Evolutionary conservation across 192 early-diverging fungal species (phyloP).

Genomic region (Coemansia sp.): DNA sequence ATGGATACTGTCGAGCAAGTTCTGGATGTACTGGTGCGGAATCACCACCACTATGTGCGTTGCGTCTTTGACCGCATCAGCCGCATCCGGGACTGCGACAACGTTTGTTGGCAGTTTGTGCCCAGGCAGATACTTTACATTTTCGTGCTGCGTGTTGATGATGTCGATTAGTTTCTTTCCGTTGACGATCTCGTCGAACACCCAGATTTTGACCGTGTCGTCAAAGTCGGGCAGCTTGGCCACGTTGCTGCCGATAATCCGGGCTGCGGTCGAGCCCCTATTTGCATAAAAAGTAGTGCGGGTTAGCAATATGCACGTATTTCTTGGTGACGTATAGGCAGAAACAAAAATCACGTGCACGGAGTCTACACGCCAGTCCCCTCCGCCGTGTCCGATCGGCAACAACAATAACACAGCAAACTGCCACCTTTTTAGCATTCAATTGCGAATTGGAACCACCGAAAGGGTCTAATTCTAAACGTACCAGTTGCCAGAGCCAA

Average conservation of each 20-base stretch:
- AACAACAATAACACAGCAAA: background rate
- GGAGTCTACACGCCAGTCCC: background rate
- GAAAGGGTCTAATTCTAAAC: conserved; percentile 4
- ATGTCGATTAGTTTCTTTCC: conserved; percentile 87
- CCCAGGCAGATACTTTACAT: conserved; percentile 85
- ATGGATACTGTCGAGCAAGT: conserved; percentile 61
- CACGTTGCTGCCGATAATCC: conserved; percentile 89
- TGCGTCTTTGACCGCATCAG: conserved; percentile 75
- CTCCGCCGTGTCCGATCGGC: background rate
- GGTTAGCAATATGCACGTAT: too few relatives aligned
- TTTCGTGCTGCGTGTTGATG: conserved; percentile 93
- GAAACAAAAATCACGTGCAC: background rate
- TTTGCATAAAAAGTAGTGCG: too few relatives aligned
- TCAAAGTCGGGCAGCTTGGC: conserved; percentile 68
- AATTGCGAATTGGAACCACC: background rate
- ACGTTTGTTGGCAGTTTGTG: conserved; percentile 84
- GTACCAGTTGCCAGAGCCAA: conserved; percentile 97
- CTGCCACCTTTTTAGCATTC: background rate
- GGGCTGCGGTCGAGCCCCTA: conserved; percentile 92
- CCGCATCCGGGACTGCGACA: conserved; percentile 79
- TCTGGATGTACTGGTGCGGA: conserved; percentile 93
- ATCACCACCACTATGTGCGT: conserved; percentile 94
- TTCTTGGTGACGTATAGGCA: too few relatives aligned
- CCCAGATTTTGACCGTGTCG: conserved; percentile 87
- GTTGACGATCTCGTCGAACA: conserved; percentile 88